Base-by-base conservation (phyloP, 345 rosid genomes). In the Syzygium grande region DNA sequence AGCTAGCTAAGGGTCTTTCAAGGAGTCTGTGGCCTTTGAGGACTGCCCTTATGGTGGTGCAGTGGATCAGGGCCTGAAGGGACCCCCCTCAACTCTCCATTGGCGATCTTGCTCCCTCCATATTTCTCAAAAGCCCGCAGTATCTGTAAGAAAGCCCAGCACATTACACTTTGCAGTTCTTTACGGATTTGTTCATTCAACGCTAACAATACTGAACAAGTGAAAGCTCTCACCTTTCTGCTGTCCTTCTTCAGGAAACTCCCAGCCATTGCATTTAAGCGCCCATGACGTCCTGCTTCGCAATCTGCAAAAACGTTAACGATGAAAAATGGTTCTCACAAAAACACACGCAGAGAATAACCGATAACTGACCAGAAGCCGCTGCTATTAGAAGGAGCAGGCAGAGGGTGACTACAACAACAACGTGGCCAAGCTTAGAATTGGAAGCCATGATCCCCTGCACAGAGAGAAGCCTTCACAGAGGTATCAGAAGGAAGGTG, bases 11-110 rank as follows among this genome's bases (percentile, higher is more conserved):
- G 43, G 79, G 53, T 15, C 16, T 29, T 30, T 87, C 90, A 93
- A 7, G 94, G 93, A 38, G 87, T 88, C 34, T 55, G 86, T 11
- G 98, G 98, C 85, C 95, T 90, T 90, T 92, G 94, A 59, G 98
- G 98, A 89, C 88, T 88, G 43, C 90, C 93, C 21, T 94, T 94
- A 88, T 96, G 93, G 88, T 96, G 99, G 90, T 96, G 98, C 88
- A 96, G 89, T 52, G 99, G 99, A 87, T 96, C 97, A 73, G 98
- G 98, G 55, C 99, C 99, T 19, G 96, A 91, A 43, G 98, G 99
- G 89, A 89, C 96, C n/a, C 90, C 85, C 92, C 97, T 94, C 30
- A 96, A 54, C 91, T 93, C 96, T 87, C 87, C 84, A n/a, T 29
- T 56, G 68, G 68, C 84, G 53, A 88, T 5, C 17, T 61, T 84